Evolutionary conservation across 164 flowering plant species (phyloP), one percentile per base, ranked within the genome.

Genomic region (Nelumbo lutea): DNA sequence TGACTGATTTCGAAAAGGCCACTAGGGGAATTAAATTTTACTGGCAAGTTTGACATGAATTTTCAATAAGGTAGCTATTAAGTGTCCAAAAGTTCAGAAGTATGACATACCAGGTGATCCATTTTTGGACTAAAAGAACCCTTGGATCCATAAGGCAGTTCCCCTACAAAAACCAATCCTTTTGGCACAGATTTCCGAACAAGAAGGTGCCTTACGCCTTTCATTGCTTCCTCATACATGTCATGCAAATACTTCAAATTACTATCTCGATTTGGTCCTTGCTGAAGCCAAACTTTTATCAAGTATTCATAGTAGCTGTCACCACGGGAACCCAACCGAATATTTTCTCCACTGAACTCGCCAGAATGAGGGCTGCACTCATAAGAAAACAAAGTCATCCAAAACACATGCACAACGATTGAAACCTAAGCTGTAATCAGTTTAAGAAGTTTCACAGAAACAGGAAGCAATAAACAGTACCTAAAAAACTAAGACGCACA

Each of bases 301-400:
- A 96, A 84, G 75, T 96, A 96, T 81, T 96, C 99, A 79, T 93
- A 96, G 72, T 96, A 96, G 82, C 98, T 93, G 76, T 96, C 99
- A 75, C 99, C 99, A 70, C 97, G 96, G 74, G 99, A 96, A 73
- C 99, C 99, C 52, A 96, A 83, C 62, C 99, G 79, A 70, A 96
- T 90, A 82, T 89, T 93, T 60, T 92, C 87, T 77, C 99, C 98
- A 82, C 76, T 83, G 77, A 93, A 96, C 62, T 88, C 80, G 69
- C 98, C 99, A 79, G 95, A 70, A 0, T 81, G 71, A 78, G 98
- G 97, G 76, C 98, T 96, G 96, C 81, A 79, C 5, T n/a, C 65
- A 59, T 63, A 68, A 56, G 48, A 61, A 44, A 61, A 14, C 13
- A 52, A 64, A 42, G n/a, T 6, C 2, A 45, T 14, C 43, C 57